Base-by-base conservation (phyloP, 768 basidiomycete species). In the Boletus rubroflammeus region DNA sequence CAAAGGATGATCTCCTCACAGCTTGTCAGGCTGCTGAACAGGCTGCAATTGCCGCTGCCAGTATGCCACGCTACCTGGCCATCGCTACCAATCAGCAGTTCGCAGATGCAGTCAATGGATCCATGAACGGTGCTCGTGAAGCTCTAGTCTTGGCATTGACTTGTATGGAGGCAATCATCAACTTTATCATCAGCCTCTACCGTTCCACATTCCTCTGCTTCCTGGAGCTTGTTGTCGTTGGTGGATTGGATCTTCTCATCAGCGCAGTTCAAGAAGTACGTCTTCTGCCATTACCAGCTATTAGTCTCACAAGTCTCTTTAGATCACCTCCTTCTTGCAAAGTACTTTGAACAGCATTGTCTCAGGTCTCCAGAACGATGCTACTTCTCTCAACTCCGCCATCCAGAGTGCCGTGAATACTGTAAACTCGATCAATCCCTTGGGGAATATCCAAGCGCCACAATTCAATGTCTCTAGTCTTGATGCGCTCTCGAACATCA, bases 121-220 rank as follows among this genome's bases (percentile, higher is more conserved):
- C 85, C 0, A 80, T 97, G 71, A 77, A 86, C 51, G 90, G 79
- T 23, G 86, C 93, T 17, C 86, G 90, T 21, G 83, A 77, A 10
- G 80, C 86, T 6, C 78, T 97, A 49, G 74, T 88, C 34, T 73
- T 91, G 38, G 73, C 90, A 3, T 74, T 98, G 52, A 96, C 90
- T 0, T 76, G 85, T 35, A 87, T 96, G 82, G 92, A 97, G 67
- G 84, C 78, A 1, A 81, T 95, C 63, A 86, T 94, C 72, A 93
- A 90, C 63, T 98, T 98, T 71, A 81, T 97, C 59, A 81, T 98
- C 59, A 88, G 93, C 72, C 82, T 87, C 43, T 98, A 97, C 67
- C 87, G 94, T 38, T 95, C 93, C 3, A 90, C 95, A 3, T 86
- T 96, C 64, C 79, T 99, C 49, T 99, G 96, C 70, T 93, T 97